A percentile compares a stretch with the other conserved stretches of the same genome.
Evolutionary conservation across 257 asterid genomes (phyloP).

Genomic region (Nicotiana otophora): DNA sequence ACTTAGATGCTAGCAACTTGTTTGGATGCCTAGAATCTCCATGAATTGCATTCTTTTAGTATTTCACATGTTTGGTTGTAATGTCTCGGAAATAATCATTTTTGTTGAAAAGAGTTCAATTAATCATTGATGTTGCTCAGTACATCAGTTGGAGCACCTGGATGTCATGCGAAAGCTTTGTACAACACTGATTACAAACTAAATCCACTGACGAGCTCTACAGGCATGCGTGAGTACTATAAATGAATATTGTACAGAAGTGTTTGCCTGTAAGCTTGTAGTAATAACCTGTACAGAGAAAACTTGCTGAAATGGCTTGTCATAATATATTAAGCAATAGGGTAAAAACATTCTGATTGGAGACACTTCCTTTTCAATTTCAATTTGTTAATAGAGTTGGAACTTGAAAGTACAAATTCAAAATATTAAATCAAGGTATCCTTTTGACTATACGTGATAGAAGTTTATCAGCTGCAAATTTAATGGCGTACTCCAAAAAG

Average conservation of each 20-base stretch:
- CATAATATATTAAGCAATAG: neutral
- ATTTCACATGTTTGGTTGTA: neutral
- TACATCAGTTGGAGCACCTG: conserved; percentile 26
- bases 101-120: neutral
- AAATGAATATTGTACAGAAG: neutral
- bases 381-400: neutral
- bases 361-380: neutral
- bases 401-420: neutral
- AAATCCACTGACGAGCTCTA: conserved; percentile 15
- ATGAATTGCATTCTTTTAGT: neutral
- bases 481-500: neutral
- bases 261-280: neutral
- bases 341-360: conserved; percentile 6
- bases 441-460: neutral
- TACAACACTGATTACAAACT: conserved; percentile 25
- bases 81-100: neutral
- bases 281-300: neutral
- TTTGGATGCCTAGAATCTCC: neutral
- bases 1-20: neutral
- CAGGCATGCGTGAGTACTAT: conserved; percentile 23
- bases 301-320: neutral
- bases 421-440: neutral
- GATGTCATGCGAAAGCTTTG: conserved; percentile 29
- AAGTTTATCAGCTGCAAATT: neutral
- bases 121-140: conserved; percentile 14